Base-by-base conservation (phyloP, 2,329 filamentous ascomycete genomes). In the Fusarium lateritium region DNA sequence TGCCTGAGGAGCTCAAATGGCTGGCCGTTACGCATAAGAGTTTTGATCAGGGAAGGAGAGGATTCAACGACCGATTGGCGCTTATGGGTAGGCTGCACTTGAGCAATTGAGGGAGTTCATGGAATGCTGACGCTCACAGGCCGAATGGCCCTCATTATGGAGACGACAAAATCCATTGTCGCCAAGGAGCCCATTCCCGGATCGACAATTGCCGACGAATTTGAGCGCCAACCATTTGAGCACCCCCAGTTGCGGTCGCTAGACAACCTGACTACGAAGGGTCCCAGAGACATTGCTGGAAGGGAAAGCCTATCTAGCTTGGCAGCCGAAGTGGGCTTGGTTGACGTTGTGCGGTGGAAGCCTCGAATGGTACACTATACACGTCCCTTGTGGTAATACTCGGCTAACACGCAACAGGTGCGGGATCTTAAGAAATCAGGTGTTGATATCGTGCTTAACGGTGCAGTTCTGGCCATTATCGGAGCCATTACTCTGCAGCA, bases 11-110 rank as follows among this genome's bases (percentile, higher is more conserved):
- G 82, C 85, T 96, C 66, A 98, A 98, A 83, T 99, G 96, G 96
- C 84, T 98, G 76, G 94, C 94, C 31, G 89, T 99, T 57, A 99
- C 96, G 70, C 96, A 98, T 81, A 98, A 98, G 88, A 98, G 94
- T 81, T 98, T 97, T 77, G 95, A 99, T 78, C 94, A 98, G 77
- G 96, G 94, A 53, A 86, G 94, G 76, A 91, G 94, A 84, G 95
- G 95, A 2, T 97, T 95, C 83, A 99, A 99, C 79, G 95, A 98
- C 76, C 89, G 93, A 67, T 83, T 99, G 79, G 93, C 94, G n/a
- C 94, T 93, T 76, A 83, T 97, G 55, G 95, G 94, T 97, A 87
- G 46, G 82, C 74, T 24, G 21, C 14, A 19, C 24, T 15, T 7
- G 19, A 40, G 4, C 17, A 24, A 31, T 13, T 38, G 22, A 21